These are phyloP conservation scores for Blastosporella zonata DNA, from an alignment of 1,284 basidiomycete species.

Conservation along the genomic window DNA sequence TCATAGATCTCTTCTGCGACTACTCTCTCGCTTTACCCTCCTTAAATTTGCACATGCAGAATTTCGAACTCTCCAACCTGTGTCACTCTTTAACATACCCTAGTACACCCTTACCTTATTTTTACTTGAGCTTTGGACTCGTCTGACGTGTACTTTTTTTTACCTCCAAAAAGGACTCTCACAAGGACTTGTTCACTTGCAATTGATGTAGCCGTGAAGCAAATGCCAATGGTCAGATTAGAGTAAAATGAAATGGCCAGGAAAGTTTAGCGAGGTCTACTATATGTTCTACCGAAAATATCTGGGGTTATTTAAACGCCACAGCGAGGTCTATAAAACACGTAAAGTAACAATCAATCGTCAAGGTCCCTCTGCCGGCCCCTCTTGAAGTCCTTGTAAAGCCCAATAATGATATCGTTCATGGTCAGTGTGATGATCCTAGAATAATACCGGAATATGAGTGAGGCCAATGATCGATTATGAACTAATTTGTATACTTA, in stretches of 20 bases:
- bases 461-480: neutral
- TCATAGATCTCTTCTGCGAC: neutral
- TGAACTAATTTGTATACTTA: constrained; percentile 32
- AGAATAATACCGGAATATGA: neutral
- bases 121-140: neutral
- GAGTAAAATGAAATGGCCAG: too few relatives aligned
- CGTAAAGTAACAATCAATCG: too few relatives aligned
- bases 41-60: neutral
- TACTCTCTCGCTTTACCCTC: neutral
- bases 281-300: too few relatives aligned
- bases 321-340: too few relatives aligned
- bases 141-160: too few relatives aligned
- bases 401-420: constrained; percentile 78
- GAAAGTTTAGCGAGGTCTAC: too few relatives aligned
- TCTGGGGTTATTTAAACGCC: too few relatives aligned
- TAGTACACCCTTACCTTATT: neutral
- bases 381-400: constrained; percentile 52
- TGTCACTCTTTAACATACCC: neutral
- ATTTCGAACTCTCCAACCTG: neutral
- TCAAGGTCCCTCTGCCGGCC: constrained; percentile 13
- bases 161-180: too few relatives aligned
- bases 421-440: constrained; percentile 85
- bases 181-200: too few relatives aligned
- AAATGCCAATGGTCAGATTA: too few relatives aligned
- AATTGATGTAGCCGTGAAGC: too few relatives aligned